Percentiles rank a stretch among this genome's conserved stretches.
phyloP scores from a whole-genome alignment of 345 rosid genomes.

The Excoecaria agallocha region DNA sequence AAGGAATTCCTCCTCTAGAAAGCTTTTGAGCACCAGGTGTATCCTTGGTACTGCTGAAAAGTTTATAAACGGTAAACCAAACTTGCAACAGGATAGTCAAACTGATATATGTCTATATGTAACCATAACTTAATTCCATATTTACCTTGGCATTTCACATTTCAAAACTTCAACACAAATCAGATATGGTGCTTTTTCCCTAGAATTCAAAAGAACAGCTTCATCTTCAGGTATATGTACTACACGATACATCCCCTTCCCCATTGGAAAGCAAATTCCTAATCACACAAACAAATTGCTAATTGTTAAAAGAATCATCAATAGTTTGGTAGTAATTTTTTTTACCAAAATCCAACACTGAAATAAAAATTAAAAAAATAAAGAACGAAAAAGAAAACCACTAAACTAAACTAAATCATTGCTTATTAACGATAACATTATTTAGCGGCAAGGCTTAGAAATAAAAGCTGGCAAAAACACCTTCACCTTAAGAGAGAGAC shows the following conservation, averaged over 20 bases:
- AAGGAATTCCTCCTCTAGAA: slow-evolving; percentile 95
- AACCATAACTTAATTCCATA: not conserved
- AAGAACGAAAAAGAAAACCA: not conserved
- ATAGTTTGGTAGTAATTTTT: not conserved
- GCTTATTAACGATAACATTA: not conserved
- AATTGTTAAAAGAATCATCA: not conserved
- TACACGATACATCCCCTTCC: slow-evolving; percentile 89
- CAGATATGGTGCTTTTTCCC: slow-evolving; percentile 98
- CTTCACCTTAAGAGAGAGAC: not conserved
- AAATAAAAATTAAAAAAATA: not conserved
- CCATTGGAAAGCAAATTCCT: slow-evolving; percentile 99
- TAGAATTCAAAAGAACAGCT: slow-evolving; percentile 93
- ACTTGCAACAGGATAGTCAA: not conserved
- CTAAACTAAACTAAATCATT: not conserved
- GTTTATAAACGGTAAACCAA: not conserved
- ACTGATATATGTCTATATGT: not conserved
- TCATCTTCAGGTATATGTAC: slow-evolving; percentile 98
- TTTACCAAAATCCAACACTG: not conserved
- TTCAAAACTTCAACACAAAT: slow-evolving; percentile 88
- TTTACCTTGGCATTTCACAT: slow-evolving; percentile 75
- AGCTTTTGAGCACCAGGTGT: slow-evolving; percentile 72
- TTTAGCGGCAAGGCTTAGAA: not conserved
- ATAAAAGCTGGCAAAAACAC: not conserved
- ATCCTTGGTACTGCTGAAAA: slow-evolving; percentile 66
- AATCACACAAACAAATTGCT: slow-evolving; percentile 27